These are phyloP conservation scores for Metahyphopichia silvanorum DNA, from an alignment of 805 yeast species.

Conservation along the genomic window DNA sequence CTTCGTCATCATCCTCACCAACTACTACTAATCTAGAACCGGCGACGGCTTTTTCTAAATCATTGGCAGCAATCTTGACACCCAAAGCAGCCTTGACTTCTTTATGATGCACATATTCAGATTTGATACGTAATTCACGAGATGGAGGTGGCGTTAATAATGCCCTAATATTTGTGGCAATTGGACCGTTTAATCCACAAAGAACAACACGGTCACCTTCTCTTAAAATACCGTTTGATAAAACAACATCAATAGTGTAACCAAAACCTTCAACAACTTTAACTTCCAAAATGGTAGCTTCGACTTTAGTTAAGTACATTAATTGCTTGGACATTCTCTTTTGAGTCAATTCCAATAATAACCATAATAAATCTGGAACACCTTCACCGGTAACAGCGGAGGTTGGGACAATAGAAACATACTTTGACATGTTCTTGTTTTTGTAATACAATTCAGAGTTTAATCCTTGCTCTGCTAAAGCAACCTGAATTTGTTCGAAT, in stretches of 20 bases:
- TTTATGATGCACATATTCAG: slow-evolving; percentile 95
- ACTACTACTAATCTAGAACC: slow-evolving; percentile 95
- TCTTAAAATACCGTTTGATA: slow-evolving; percentile 91
- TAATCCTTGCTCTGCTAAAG: slow-evolving; percentile 96
- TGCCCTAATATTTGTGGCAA: slow-evolving; percentile 94
- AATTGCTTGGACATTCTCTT: slow-evolving; percentile 98
- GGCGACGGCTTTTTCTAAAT: slow-evolving; percentile 97
- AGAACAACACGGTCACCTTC: slow-evolving; percentile 95
- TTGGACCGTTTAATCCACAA: slow-evolving; percentile 98
- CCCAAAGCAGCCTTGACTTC: slow-evolving; percentile 99
- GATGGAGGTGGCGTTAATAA: slow-evolving; percentile 96
- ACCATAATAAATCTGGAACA: slow-evolving; percentile 97
- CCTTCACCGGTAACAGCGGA: slow-evolving; percentile 99
- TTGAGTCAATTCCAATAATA: slow-evolving; percentile 91
- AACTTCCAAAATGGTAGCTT: slow-evolving; percentile 96
- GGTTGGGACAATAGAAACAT: slow-evolving; percentile 95
- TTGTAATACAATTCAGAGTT: slow-evolving; percentile 96
- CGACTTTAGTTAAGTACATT: slow-evolving; percentile 90
- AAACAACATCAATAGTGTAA: slow-evolving; percentile 95
- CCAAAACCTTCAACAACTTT: slow-evolving; percentile 98
- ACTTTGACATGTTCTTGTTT: slow-evolving; percentile 89
- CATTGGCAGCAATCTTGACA: slow-evolving; percentile 97
- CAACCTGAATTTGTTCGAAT: slow-evolving; percentile 78
- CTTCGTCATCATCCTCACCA: slow-evolving; percentile 97
- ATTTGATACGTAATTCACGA: slow-evolving; percentile 91